phyloP scores from a whole-genome alignment of 805 yeast species.

The Yarrowia osloensis region DNA sequence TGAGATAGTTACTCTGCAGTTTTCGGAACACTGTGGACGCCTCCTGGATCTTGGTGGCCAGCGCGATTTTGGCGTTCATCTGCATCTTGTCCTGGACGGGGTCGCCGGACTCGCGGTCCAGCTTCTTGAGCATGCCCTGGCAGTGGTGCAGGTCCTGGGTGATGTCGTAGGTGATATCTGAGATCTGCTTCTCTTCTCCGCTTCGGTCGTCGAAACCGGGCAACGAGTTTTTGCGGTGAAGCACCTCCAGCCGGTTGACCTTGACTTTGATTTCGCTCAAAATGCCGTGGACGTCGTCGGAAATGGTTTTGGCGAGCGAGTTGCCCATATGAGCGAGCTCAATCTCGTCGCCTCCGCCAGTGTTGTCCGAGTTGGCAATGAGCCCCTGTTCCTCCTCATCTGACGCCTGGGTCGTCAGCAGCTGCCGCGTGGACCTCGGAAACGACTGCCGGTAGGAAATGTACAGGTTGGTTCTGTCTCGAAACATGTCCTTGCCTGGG shows the following conservation, averaged over 20 bases:
- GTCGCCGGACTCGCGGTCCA: constrained; percentile 48
- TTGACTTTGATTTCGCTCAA: constrained; percentile 55
- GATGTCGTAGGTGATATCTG: constrained; percentile 69
- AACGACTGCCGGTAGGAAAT: constrained; percentile 86
- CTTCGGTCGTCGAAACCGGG: constrained; percentile 87
- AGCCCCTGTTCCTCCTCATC: constrained; percentile 63
- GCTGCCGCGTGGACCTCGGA: constrained; percentile 57
- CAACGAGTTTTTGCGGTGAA: constrained; percentile 78
- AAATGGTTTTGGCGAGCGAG: constrained; percentile 64
- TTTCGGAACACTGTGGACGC: constrained; percentile 76
- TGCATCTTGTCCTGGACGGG: constrained; percentile 13
- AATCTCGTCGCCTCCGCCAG: constrained; percentile 44
- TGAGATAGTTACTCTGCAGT: constrained; percentile 85
- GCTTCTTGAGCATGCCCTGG: constrained; percentile 71
- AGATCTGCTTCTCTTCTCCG: constrained; percentile 74
- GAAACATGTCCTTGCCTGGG: constrained; percentile 56
- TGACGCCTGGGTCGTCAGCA: constrained; percentile 43
- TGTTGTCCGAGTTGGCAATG: constrained; percentile 43
- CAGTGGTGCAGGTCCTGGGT: constrained; percentile 77
- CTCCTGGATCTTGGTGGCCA: constrained; percentile 83
- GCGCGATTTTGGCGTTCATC: constrained; percentile 56
- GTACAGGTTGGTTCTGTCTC: constrained; percentile 92
- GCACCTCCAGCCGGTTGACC: constrained; percentile 60
- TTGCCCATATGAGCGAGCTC: constrained; percentile 76
- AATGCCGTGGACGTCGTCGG: constrained; percentile 67